Percentiles rank a stretch among this genome's conserved stretches.
These are phyloP conservation scores for Aquilaria agallochum DNA, from an alignment of 441 rosid genomes.

Conservation along the genomic window DNA sequence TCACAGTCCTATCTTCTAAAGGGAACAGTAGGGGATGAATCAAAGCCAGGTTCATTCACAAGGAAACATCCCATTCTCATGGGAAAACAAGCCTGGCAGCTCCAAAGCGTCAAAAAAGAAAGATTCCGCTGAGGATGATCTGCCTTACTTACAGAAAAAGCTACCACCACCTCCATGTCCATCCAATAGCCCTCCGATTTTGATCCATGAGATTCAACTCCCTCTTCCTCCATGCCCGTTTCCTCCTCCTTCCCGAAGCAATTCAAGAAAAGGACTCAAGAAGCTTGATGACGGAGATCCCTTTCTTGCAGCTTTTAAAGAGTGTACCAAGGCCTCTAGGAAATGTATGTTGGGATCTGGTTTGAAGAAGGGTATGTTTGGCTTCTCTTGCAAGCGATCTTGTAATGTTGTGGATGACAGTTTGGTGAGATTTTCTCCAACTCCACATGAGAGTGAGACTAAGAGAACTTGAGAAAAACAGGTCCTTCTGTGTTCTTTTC, in stretches of 20 bases:
- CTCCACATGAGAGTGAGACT: constrained; percentile 12
- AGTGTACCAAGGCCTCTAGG: constrained; percentile 35
- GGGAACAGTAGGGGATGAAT: constrained; percentile 8
- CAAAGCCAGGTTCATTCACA: constrained; percentile 12
- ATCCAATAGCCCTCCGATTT: constrained; percentile 5
- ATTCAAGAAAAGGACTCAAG: constrained; percentile 25
- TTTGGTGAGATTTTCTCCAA: constrained; percentile 28
- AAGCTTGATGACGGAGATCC: constrained; percentile 39
- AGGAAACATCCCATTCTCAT: constrained; percentile 36
- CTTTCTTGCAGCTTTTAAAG: constrained; percentile 45
- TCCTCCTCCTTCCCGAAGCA: constrained; percentile 34
- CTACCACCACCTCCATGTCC: constrained; percentile 50
- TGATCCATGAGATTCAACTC: constrained; percentile 22
- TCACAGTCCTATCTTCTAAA: neutral
- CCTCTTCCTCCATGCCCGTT: constrained; percentile 48
- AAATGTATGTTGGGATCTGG: constrained; percentile 12
- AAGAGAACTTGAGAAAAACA: neutral
- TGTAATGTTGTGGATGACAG: constrained; percentile 36
- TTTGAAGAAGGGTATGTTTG: constrained; percentile 20
- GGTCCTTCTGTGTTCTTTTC: no score
- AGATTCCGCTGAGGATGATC: neutral
- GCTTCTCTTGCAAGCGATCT: constrained; percentile 39
- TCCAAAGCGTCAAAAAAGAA: constrained; percentile 22
- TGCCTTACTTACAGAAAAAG: constrained; percentile 8
- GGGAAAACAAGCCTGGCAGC: constrained; percentile 46